Conservation (phyloP, 2,329 filamentous ascomycete species). For the Diaporthe sp. region DNA sequence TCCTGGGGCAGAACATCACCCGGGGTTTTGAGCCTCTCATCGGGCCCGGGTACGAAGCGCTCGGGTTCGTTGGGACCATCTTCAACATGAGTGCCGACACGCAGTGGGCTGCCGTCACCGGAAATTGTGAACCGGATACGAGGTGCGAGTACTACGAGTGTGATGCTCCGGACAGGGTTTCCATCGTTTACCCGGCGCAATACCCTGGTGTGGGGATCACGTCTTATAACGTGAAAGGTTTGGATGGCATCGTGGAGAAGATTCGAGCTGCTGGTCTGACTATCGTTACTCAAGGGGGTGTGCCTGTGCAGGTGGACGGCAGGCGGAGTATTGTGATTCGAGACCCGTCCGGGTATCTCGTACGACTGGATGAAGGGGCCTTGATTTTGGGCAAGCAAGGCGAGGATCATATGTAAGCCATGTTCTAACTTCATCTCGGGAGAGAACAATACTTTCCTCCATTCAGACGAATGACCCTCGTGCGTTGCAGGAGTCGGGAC, state of each 20-base stretch:
- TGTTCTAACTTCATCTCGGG: too few species aligned
- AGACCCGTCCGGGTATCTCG: not conserved
- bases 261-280: not conserved
- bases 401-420: not conserved
- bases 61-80: not conserved
- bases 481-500: too few species aligned
- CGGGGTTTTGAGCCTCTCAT: not conserved
- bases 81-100: slow-evolving; percentile 6
- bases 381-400: not conserved
- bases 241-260: not conserved
- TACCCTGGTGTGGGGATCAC: not conserved
- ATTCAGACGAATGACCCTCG: too few species aligned
- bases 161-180: not conserved
- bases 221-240: not conserved
- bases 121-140: not conserved
- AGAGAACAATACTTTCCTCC: too few species aligned
- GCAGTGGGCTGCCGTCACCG: not conserved
- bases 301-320: not conserved
- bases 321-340: not conserved
- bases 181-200: not conserved
- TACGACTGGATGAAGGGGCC: not conserved
- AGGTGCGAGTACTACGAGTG: slow-evolving; percentile 10
- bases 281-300: not conserved
- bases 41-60: not conserved
- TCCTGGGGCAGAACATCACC: not conserved